Evolutionary conservation across 1,139 yeast genomes (phyloP), one percentile per base, ranked within the genome.

Genomic region (Diutina sp.): DNA sequence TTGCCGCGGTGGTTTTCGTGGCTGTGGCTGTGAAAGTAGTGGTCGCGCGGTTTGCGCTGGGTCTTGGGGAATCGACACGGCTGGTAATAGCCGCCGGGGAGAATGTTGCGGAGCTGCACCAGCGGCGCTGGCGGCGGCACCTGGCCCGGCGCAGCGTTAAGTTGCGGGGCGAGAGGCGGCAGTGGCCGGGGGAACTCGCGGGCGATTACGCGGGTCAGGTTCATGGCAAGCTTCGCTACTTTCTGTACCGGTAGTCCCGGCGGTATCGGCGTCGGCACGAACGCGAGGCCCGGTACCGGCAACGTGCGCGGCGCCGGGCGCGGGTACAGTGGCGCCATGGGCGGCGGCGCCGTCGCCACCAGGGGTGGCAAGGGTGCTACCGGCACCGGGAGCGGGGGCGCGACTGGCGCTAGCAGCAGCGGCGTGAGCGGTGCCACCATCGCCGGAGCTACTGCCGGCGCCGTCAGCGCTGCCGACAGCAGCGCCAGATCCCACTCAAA

Each of bases 71-170:
- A 46, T 14, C 16, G 48, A 16, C 30, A 21, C 48, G 53, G 53
- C 29, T 32, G 53, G 41, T 50, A 50, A 29, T 50, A 50, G 29
- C 53, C 53, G 9, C 45, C 45, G n/a, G 53, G 44, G n/a, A 50
- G 28, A 16, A 50, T 50, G 16, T 29, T 48, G 12, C 51, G 32
- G 21, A 46, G 30, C n/a, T 14, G 50, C 6, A 21, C 30, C 30
- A 28, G 41, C n/a, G 14, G 41, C n/a, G 41, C 41, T 35, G 41
- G 41, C 16, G 16, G 14, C n/a, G 41, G 41, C 1, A 35, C 11
- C 41, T 35, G 41, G 14, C 41, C 41, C 6, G 41, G n/a, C 2
- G 14, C 41, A 12, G 41, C 3, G 14, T 35, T 35, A 12, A 11
- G 11, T 6, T 12, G n/a, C 6, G 41, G n/a, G 14, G 11, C 11